Conservation (phyloP, 2,329 filamentous ascomycete genomes). For the Simplicillium aogashimaense region DNA sequence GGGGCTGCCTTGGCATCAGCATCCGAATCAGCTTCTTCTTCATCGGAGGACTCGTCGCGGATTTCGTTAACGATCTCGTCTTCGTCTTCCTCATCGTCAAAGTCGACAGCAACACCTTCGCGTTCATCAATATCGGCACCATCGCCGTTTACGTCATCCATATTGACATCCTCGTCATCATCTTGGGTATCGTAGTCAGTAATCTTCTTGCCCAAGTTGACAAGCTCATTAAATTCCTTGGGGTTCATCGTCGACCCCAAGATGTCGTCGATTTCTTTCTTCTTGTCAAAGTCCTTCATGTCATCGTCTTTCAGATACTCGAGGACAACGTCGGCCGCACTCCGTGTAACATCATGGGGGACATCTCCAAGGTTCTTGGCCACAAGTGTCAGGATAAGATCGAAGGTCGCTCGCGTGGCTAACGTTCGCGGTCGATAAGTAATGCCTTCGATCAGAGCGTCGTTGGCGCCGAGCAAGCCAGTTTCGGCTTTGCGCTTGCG, state of each 20-base stretch:
- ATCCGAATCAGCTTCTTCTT: slow-evolving; percentile 59
- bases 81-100: slow-evolving; percentile 81
- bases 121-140: slow-evolving; percentile 76
- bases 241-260: slow-evolving; percentile 71
- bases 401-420: slow-evolving; percentile 85
- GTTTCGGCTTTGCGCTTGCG: slow-evolving; percentile 77
- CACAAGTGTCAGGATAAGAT: slow-evolving; percentile 86
- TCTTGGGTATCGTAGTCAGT: slow-evolving; percentile 97
- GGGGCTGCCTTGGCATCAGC: slow-evolving; percentile 48
- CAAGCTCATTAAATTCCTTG: slow-evolving; percentile 93
- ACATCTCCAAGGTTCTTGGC: slow-evolving; percentile 86
- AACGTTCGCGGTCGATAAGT: slow-evolving; percentile 86
- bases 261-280: slow-evolving; percentile 93
- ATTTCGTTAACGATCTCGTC: slow-evolving; percentile 74
- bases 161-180: slow-evolving; percentile 80
- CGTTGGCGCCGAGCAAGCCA: slow-evolving; percentile 74
- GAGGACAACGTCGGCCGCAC: slow-evolving; percentile 83
- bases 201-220: slow-evolving; percentile 96
- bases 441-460: slow-evolving; percentile 82
- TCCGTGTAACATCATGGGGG: slow-evolving; percentile 80
- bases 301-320: slow-evolving; percentile 93
- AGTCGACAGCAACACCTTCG: slow-evolving; percentile 94
- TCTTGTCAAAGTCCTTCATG: slow-evolving; percentile 95
- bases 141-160: slow-evolving; percentile 52
- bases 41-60: slow-evolving; percentile 76